Percentiles rank a stretch among this genome's conserved stretches.
These are phyloP conservation scores for Wakefieldia striispora DNA, from an alignment of 768 basidiomycete genomes.

Conservation along the genomic window DNA sequence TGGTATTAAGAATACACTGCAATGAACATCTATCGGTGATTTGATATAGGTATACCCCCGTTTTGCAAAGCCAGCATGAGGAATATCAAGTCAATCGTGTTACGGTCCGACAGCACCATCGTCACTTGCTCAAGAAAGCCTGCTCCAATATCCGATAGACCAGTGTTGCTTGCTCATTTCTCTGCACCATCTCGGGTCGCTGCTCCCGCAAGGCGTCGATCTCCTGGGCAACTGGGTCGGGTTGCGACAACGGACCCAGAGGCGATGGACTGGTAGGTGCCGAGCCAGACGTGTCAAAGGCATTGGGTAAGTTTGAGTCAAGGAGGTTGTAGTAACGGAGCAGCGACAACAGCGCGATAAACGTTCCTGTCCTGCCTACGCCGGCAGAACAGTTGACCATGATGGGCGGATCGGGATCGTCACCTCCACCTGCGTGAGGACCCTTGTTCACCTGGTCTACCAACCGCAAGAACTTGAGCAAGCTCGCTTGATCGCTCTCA, in stretches of 20 bases:
- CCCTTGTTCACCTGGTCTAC: conserved; percentile 63
- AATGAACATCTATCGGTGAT: too few relatives aligned
- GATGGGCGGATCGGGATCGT: conserved; percentile 68
- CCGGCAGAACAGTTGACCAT: conserved; percentile 87
- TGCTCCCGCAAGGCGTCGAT: conserved; percentile 80
- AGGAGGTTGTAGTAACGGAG: conserved; percentile 60
- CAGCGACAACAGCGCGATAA: conserved; percentile 77
- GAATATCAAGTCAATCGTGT: neutral
- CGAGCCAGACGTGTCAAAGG: conserved; percentile 22
- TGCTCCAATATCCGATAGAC: conserved; percentile 59
- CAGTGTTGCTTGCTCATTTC: conserved; percentile 58
- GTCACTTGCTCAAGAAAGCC: conserved; percentile 20
- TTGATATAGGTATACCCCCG: neutral
- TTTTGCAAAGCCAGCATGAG: neutral
- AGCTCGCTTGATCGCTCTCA: conserved; percentile 52
- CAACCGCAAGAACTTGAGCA: conserved; percentile 62
- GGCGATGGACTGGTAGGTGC: conserved; percentile 43
- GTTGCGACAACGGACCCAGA: conserved; percentile 54
- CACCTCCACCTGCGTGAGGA: conserved; percentile 19
- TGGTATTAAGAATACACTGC: too few relatives aligned
- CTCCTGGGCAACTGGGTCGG: conserved; percentile 63
- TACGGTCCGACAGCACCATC: neutral
- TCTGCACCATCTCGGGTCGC: conserved; percentile 79
- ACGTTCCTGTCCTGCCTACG: conserved; percentile 83
- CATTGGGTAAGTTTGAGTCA: conserved; percentile 25